Conservation (phyloP, 2,329 filamentous ascomycete genomes). For the Pseudocercospora vitis region DNA sequence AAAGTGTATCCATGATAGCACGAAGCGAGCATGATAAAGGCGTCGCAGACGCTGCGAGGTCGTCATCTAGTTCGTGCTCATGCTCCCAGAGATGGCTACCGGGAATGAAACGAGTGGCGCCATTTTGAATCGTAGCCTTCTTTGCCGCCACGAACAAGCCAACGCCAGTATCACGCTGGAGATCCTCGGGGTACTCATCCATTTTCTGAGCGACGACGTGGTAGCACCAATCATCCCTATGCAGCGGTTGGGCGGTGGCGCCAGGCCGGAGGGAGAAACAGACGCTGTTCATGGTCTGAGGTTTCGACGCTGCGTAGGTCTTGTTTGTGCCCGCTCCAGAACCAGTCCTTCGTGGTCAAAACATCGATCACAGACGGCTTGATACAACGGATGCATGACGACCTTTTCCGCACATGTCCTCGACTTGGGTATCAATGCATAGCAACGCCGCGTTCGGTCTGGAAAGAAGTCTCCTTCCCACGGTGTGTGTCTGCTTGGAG, state of each 20-base stretch:
- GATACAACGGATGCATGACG: conserved; percentile 12
- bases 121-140: conserved; percentile 36
- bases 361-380: conserved; percentile 8
- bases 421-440: conserved; percentile 7
- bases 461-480: conserved; percentile 17
- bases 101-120: conserved; percentile 42
- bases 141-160: conserved; percentile 42
- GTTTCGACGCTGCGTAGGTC: conserved; percentile 13
- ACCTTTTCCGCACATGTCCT: conserved; percentile 5
- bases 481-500: conserved; percentile 8
- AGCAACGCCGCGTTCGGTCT: conserved; percentile 8
- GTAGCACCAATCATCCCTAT: conserved; percentile 36
- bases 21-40: conserved; percentile 41
- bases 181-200: conserved; percentile 17
- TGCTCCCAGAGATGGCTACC: conserved; percentile 41
- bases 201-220: conserved; percentile 26
- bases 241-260: conserved; percentile 33
- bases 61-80: conserved; percentile 25
- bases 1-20: conserved; percentile 37
- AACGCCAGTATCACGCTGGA: conserved; percentile 31
- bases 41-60: conserved; percentile 37
- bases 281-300: conserved; percentile 34
- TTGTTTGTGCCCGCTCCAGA: conserved; percentile 14
- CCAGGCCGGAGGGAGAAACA: conserved; percentile 32
- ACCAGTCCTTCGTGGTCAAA: conserved; percentile 8